phyloP scores from a whole-genome alignment of 78 protist genomes.

The Ministeria vibrans region DNA sequence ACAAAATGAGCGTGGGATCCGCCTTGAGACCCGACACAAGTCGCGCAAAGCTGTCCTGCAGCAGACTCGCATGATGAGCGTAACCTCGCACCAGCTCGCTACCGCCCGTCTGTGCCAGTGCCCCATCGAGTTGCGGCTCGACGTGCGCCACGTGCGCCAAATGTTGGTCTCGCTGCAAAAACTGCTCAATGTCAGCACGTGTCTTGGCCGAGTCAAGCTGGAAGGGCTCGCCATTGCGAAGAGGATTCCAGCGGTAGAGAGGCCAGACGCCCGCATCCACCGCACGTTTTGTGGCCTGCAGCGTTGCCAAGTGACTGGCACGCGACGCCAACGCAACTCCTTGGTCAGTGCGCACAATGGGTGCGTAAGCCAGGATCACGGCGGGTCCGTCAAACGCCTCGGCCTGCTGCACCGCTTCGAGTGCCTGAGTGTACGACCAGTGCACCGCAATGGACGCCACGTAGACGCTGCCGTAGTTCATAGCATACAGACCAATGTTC shows the following conservation, averaged over 20 bases:
- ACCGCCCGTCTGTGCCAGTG: not conserved
- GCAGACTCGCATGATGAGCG: not conserved
- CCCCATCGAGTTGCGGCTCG: not conserved
- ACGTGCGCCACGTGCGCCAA: not conserved
- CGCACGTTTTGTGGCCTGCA: constrained; percentile 32
- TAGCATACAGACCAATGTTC: constrained; percentile 69
- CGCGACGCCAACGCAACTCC: not conserved
- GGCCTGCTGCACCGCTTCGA: constrained; percentile 41
- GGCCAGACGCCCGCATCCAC: constrained; percentile 74
- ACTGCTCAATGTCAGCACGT: constrained; percentile 1
- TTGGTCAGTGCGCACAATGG: not conserved
- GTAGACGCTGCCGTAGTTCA: constrained; percentile 66
- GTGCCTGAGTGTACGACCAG: constrained; percentile 28
- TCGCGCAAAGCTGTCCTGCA: not conserved
- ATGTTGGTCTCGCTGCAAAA: not conserved
- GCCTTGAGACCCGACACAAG: not conserved
- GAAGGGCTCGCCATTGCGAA: constrained; percentile 33
- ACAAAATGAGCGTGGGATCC: constrained; percentile 28
- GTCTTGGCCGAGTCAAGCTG: constrained; percentile 39
- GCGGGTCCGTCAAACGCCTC: constrained; percentile 39
- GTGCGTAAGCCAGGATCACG: constrained; percentile 36
- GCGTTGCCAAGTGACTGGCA: not conserved
- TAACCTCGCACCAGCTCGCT: not conserved
- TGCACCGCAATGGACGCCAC: constrained; percentile 69
- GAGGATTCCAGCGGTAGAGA: constrained; percentile 74